Evolutionary conservation across 2,329 filamentous ascomycete genomes (phyloP).

Genomic region (Anthostomella pinea): DNA sequence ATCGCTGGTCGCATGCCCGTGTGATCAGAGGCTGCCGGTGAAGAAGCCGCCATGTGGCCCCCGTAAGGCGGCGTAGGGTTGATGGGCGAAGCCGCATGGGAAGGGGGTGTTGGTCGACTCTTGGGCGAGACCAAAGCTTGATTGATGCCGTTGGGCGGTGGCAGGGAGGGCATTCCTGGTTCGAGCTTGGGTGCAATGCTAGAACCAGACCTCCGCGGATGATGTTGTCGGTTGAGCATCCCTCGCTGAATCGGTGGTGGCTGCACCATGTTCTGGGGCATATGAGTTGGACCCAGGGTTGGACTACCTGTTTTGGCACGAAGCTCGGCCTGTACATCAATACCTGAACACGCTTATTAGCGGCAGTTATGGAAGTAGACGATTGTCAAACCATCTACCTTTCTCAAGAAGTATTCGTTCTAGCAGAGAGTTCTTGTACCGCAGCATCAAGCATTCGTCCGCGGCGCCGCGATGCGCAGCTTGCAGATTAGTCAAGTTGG

Average conservation of each 20-base stretch:
- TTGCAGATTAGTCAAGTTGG: conserved; percentile 87
- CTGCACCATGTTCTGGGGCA: conserved; percentile 66
- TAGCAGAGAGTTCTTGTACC: conserved; percentile 95
- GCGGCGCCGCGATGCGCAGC: conserved; percentile 91
- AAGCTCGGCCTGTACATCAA: conserved; percentile 95
- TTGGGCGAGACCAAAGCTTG: conserved; percentile 64
- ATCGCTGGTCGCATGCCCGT: conserved; percentile 41
- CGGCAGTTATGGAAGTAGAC: neutral
- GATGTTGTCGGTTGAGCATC: conserved; percentile 73
- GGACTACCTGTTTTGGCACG: conserved; percentile 89
- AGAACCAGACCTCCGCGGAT: conserved; percentile 67
- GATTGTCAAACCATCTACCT: conserved; percentile 50
- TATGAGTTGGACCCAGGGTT: conserved; percentile 67
- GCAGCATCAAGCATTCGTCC: conserved; percentile 95
- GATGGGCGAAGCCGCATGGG: conserved; percentile 62
- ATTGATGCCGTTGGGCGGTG: conserved; percentile 43
- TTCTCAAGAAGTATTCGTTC: conserved; percentile 96
- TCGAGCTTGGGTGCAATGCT: conserved; percentile 75
- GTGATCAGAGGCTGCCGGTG: conserved; percentile 48
- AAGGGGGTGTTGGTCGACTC: conserved; percentile 77
- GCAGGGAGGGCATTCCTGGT: conserved; percentile 45
- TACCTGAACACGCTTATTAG: conserved; percentile 53
- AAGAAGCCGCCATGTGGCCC: conserved; percentile 38
- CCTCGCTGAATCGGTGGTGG: conserved; percentile 76
- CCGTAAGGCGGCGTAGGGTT: conserved; percentile 44